Evolutionary conservation across 2,329 filamentous ascomycete species (phyloP).

Genomic region (Penicillium sp.): DNA sequence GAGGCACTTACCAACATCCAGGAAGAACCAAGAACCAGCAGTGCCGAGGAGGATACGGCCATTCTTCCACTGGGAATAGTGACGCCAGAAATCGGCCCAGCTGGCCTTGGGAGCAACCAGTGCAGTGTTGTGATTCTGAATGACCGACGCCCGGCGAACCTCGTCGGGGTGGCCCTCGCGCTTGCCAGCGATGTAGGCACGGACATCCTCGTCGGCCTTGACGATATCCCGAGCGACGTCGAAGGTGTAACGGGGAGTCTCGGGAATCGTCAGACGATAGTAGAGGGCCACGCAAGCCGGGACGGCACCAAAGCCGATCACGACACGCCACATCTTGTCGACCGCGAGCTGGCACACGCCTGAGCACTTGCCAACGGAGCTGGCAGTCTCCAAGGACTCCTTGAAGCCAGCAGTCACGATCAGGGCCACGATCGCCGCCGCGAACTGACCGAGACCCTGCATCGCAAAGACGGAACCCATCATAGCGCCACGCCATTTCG

Average conservation of each 20-base stretch:
- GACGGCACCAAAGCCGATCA: slow-evolving; percentile 31
- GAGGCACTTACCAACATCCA: slow-evolving; percentile 18
- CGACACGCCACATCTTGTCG: slow-evolving; percentile 32
- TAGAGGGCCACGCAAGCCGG: slow-evolving; percentile 30
- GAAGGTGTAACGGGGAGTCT: slow-evolving; percentile 20
- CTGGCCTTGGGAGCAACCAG: slow-evolving; percentile 17
- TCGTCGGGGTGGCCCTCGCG: slow-evolving; percentile 12
- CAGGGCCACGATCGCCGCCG: slow-evolving; percentile 27
- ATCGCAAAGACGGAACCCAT: slow-evolving; percentile 59
- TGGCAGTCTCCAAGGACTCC: slow-evolving; percentile 11
- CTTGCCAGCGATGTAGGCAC: slow-evolving; percentile 17
- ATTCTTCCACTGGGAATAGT: slow-evolving; percentile 39
- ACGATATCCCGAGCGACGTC: slow-evolving; percentile 17
- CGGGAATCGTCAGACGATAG: slow-evolving; percentile 32
- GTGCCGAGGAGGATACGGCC: slow-evolving; percentile 40
- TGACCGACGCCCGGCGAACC: slow-evolving; percentile 2
- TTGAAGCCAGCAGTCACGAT: slow-evolving; percentile 26
- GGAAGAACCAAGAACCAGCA: slow-evolving; percentile 37
- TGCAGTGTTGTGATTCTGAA: background rate
- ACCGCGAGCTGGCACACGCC: slow-evolving; percentile 10
- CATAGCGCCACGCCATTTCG: slow-evolving; percentile 84
- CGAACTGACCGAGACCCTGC: slow-evolving; percentile 29
- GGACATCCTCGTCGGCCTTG: slow-evolving; percentile 10
- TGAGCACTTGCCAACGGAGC: background rate
- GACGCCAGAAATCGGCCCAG: slow-evolving; percentile 34